A percentile compares a stretch with the other conserved stretches of the same genome.
Evolutionary conservation across 768 basidiomycete genomes (phyloP).

Genomic region (Collybiopsis luxurians): DNA sequence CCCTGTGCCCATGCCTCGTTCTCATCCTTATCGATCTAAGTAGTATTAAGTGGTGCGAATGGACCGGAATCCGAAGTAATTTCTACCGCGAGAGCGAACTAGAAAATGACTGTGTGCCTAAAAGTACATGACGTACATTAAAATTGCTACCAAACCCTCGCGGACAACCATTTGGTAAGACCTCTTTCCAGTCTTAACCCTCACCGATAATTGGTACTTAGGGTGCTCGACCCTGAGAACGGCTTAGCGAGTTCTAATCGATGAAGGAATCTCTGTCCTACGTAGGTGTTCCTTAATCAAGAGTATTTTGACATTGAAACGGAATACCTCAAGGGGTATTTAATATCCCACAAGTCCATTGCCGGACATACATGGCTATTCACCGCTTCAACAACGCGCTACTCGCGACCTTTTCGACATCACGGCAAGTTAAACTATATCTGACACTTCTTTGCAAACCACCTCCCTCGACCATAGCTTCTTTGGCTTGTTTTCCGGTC

Average conservation of each 20-base stretch:
- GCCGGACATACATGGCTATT: neutral
- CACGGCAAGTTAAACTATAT: slow-evolving; percentile 85
- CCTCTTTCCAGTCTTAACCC: slow-evolving; percentile 10
- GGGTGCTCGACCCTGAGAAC: too few species aligned
- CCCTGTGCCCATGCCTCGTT: neutral
- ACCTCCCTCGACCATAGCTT: slow-evolving; percentile 45
- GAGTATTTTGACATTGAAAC: too few species aligned
- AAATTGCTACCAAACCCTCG: too few species aligned
- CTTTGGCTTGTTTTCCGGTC: slow-evolving; percentile 31
- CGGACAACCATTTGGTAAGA: neutral
- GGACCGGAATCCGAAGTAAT: slow-evolving; percentile 56
- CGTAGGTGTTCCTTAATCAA: too few species aligned
- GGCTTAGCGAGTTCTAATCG: too few species aligned
- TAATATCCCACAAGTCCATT: too few species aligned
- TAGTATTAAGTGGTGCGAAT: slow-evolving; percentile 52
- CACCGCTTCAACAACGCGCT: neutral
- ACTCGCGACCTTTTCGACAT: slow-evolving; percentile 61
- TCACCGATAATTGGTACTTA: too few species aligned
- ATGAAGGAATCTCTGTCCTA: too few species aligned
- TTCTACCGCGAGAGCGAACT: slow-evolving; percentile 47
- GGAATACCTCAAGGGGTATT: too few species aligned
- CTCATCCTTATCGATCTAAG: neutral
- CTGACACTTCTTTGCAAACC: slow-evolving; percentile 54
- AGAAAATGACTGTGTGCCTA: slow-evolving; percentile 9
- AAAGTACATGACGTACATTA: too few species aligned